A percentile compares a stretch with the other conserved stretches of the same genome.
Conservation (phyloP, 352 stramenopile species). For the Globisporangium paroecandrum region DNA sequence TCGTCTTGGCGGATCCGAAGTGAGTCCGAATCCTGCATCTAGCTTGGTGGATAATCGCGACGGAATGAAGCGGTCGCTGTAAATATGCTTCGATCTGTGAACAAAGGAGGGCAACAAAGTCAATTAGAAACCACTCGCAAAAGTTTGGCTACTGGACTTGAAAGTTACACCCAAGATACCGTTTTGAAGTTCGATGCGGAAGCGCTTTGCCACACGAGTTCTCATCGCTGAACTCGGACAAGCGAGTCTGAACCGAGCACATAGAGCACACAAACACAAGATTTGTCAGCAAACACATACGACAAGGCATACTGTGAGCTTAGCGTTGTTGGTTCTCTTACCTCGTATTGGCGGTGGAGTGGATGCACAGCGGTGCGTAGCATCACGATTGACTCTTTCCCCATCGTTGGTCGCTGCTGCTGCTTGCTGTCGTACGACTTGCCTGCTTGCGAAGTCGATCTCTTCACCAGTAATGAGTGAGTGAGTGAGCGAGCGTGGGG, state of each 20-base stretch:
- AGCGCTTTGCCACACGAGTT: constrained; percentile 32
- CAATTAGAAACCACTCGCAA: neutral
- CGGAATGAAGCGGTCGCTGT: constrained; percentile 87
- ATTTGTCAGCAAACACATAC: constrained; percentile 11
- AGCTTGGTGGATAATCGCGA: constrained; percentile 69
- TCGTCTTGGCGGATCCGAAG: constrained; percentile 39
- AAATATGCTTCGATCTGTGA: constrained; percentile 71
- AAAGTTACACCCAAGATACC: constrained; percentile 21
- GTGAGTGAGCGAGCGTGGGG: neutral
- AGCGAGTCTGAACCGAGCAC: constrained; percentile 21
- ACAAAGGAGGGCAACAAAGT: neutral
- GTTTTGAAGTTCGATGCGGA: constrained; percentile 49
- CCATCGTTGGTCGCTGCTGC: neutral
- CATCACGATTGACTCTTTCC: constrained; percentile 14
- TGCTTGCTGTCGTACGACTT: neutral
- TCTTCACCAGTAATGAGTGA: constrained; percentile 9
- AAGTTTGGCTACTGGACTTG: no score
- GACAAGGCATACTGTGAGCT: neutral
- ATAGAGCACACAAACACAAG: neutral
- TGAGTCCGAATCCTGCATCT: constrained; percentile 67
- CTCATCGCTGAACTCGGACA: constrained; percentile 29
- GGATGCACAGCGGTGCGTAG: constrained; percentile 10
- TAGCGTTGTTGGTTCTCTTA: neutral
- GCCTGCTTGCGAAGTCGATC: neutral
- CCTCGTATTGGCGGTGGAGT: constrained; percentile 56